Evolutionary conservation across 257 asterid genomes (phyloP).

Genomic region (Eustoma russellianum): DNA sequence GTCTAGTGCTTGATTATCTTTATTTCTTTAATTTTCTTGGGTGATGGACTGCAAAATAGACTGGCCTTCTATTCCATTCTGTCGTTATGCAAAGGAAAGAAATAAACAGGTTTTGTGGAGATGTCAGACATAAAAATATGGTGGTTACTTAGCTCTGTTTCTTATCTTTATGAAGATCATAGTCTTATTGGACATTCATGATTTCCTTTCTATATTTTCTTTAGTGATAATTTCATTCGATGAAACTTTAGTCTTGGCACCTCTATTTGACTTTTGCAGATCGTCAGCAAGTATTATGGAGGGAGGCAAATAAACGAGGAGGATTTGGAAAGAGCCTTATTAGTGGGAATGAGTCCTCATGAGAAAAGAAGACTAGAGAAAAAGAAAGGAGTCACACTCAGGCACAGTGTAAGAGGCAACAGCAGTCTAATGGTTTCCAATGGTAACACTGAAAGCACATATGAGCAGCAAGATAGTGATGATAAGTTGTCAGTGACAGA

Average conservation of each 20-base stretch:
- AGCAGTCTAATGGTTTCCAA: conserved; percentile 13
- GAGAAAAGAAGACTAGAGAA: conserved; percentile 70
- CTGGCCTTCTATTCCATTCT: too few relatives aligned
- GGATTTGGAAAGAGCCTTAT: conserved; percentile 79
- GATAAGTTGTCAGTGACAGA: conserved; percentile 15
- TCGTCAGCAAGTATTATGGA: conserved; percentile 70
- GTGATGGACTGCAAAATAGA: too few relatives aligned
- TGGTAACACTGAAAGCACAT: conserved; percentile 17
- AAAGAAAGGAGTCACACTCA: conserved; percentile 42
- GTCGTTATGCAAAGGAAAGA: too few relatives aligned
- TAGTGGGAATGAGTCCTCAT: conserved; percentile 83
- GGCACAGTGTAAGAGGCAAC: conserved; percentile 20
- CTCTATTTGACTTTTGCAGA: conserved; percentile 26
- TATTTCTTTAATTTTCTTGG: too few relatives aligned
- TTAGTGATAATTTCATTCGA: too few relatives aligned
- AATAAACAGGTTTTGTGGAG: too few relatives aligned
- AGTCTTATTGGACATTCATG: too few relatives aligned
- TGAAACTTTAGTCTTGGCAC: not conserved
- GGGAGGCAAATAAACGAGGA: conserved; percentile 70
- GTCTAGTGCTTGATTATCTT: too few relatives aligned
- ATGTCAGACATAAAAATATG: too few relatives aligned
- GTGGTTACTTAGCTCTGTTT: too few relatives aligned
- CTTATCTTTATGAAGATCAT: too few relatives aligned
- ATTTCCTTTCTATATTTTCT: too few relatives aligned
- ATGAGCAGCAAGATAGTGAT: conserved; percentile 23